phyloP scores from a whole-genome alignment of 441 rosid species.

The Bocquillonia castaneifolia region DNA sequence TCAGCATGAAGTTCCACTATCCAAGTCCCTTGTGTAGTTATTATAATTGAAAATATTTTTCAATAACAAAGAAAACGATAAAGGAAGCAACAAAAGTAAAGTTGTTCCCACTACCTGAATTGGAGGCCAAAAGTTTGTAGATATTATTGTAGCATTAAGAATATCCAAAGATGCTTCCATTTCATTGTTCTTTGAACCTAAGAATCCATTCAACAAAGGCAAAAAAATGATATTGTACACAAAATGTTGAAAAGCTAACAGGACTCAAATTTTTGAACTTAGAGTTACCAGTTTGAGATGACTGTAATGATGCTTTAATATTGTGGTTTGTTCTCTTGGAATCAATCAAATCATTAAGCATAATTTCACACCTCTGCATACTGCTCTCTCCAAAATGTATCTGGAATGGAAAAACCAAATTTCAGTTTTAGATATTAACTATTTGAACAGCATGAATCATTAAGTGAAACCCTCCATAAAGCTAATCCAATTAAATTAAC shows the following conservation, averaged over 20 bases:
- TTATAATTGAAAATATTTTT: not conserved
- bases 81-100: conserved; percentile 1
- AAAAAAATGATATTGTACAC: conserved; percentile 6
- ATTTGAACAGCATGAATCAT: conserved; percentile 11
- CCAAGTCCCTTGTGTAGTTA: not conserved
- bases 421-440: not conserved
- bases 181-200: conserved; percentile 46
- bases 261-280: conserved; percentile 9
- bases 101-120: conserved; percentile 55
- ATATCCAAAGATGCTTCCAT: conserved; percentile 51
- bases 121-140: conserved; percentile 97
- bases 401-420: conserved; percentile 34
- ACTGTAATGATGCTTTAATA: conserved; percentile 58
- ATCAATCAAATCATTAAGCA: conserved; percentile 94
- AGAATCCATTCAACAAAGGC: conserved; percentile 19
- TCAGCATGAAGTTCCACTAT: not conserved
- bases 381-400: conserved; percentile 97
- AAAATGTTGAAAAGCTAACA: conserved; percentile 17
- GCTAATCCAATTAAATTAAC: conserved; percentile 14
- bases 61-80: not conserved
- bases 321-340: conserved; percentile 90
- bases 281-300: conserved; percentile 51
- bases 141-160: conserved; percentile 76
- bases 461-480: conserved; percentile 14
- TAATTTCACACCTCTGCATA: conserved; percentile 96